Conservation (phyloP, 306 rosid genomes). For the Cyamopsis tetragonoloba region DNA sequence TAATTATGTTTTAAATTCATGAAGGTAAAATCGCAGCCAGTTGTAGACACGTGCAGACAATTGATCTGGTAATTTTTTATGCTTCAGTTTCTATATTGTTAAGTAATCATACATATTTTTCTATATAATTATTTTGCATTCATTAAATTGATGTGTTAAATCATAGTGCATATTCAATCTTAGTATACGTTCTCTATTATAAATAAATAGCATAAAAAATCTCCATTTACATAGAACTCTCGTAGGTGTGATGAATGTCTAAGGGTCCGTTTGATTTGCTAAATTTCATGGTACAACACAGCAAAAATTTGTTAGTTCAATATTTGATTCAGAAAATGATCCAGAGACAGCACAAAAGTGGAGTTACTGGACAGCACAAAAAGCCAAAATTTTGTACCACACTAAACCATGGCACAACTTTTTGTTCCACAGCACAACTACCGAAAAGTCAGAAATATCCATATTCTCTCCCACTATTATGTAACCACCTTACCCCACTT, state of each 20-base stretch:
- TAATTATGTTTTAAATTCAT: constrained; percentile 25
- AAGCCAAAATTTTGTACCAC: too few relatives aligned
- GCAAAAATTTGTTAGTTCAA: too few relatives aligned
- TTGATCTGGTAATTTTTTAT: constrained; percentile 52
- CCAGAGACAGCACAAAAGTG: too few relatives aligned
- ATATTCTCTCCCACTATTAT: too few relatives aligned
- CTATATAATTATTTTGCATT: background rate
- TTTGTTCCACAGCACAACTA: too few relatives aligned
- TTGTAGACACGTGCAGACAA: constrained; percentile 55
- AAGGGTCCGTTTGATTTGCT: too few relatives aligned
- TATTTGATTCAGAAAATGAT: too few relatives aligned
- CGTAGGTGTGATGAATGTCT: background rate
- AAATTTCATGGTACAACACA: too few relatives aligned
- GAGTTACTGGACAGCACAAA: too few relatives aligned
- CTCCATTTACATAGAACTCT: background rate
- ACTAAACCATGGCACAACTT: too few relatives aligned
- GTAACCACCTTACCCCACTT: too few relatives aligned
- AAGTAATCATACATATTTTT: background rate
- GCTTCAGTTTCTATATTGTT: constrained; percentile 22
- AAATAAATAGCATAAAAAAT: background rate
- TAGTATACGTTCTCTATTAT: background rate
- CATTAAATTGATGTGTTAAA: background rate
- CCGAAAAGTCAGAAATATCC: too few relatives aligned
- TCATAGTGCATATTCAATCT: constrained; percentile 2
- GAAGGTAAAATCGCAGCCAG: constrained; percentile 91